Conservation (phyloP, 2,329 filamentous ascomycete species). For the Fusarium tricinctum region DNA sequence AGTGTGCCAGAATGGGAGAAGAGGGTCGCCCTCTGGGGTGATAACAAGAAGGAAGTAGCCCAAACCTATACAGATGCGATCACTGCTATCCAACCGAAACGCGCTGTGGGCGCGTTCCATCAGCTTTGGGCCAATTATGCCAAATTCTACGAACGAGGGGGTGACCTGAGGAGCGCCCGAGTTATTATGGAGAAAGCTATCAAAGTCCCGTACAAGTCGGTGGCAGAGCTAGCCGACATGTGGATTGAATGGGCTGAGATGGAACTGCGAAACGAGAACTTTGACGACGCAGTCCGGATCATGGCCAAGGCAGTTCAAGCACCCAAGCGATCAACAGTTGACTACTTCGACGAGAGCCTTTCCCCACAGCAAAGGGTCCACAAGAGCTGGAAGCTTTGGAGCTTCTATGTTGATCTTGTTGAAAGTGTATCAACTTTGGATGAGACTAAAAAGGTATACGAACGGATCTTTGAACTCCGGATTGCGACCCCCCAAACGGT, state of each 20-base stretch:
- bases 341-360: conserved; percentile 96
- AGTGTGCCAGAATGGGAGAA: conserved; percentile 98
- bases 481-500: conserved; percentile 98
- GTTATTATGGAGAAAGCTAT: conserved; percentile 98
- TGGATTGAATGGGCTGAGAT: conserved; percentile 99
- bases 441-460: conserved; percentile 94
- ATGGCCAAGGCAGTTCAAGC: conserved; percentile 98
- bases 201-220: conserved; percentile 97
- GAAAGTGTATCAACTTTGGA: conserved; percentile 93
- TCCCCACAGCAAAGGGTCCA: conserved; percentile 96
- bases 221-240: conserved; percentile 96
- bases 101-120: conserved; percentile 92
- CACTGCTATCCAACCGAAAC: conserved; percentile 91
- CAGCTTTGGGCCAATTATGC: conserved; percentile 97
- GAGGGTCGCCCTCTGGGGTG: conserved; percentile 92
- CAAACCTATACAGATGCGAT: conserved; percentile 97
- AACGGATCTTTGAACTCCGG: conserved; percentile 96
- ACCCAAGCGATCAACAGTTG: conserved; percentile 97
- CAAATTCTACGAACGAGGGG: conserved; percentile 93
- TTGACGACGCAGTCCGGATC: conserved; percentile 92
- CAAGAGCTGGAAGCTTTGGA: conserved; percentile 99
- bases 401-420: conserved; percentile 97
- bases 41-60: conserved; percentile 91
- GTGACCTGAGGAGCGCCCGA: conserved; percentile 85
- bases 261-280: conserved; percentile 95